Evolutionary conservation across 805 yeast genomes (phyloP).

Genomic region (Kazachstania viticola): DNA sequence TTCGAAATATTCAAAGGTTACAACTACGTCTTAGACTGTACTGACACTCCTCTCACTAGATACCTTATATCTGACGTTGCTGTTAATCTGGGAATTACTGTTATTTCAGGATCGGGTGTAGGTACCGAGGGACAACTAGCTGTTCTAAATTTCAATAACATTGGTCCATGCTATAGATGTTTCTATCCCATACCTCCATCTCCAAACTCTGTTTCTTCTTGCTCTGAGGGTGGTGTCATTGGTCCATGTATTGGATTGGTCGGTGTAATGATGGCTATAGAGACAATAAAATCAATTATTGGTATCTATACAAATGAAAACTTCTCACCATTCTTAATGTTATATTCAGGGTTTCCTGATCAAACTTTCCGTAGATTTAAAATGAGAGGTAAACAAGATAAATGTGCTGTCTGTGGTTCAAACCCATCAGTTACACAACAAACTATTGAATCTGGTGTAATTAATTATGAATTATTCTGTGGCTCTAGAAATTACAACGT

Average conservation of each 20-base stretch:
- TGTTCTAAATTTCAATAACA: constrained; percentile 49
- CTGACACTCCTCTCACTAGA: constrained; percentile 83
- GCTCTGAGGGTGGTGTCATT: constrained; percentile 87
- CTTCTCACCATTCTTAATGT: constrained; percentile 57
- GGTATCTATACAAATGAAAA: constrained; percentile 38
- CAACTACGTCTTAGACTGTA: constrained; percentile 82
- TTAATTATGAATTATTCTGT: constrained; percentile 67
- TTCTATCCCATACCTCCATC: constrained; percentile 87
- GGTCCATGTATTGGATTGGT: constrained; percentile 95
- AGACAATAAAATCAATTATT: constrained; percentile 63
- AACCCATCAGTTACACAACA: constrained; percentile 38
- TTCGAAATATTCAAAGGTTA: constrained; percentile 49
- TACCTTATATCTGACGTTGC: constrained; percentile 81
- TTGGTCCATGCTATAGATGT: constrained; percentile 92
- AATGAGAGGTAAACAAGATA: constrained; percentile 55
- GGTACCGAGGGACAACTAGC: constrained; percentile 85
- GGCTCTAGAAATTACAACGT: constrained; percentile 44
- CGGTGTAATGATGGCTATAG: constrained; percentile 83
- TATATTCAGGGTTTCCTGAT: constrained; percentile 56
- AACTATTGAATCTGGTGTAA: constrained; percentile 33
- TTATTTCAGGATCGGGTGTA: constrained; percentile 87
- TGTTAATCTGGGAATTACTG: constrained; percentile 53
- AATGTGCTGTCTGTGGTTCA: constrained; percentile 57
- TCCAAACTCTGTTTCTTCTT: constrained; percentile 67
- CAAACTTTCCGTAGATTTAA: constrained; percentile 63